phyloP scores from a whole-genome alignment of 1,284 basidiomycete species.

The Puccinia sorghi region DNA sequence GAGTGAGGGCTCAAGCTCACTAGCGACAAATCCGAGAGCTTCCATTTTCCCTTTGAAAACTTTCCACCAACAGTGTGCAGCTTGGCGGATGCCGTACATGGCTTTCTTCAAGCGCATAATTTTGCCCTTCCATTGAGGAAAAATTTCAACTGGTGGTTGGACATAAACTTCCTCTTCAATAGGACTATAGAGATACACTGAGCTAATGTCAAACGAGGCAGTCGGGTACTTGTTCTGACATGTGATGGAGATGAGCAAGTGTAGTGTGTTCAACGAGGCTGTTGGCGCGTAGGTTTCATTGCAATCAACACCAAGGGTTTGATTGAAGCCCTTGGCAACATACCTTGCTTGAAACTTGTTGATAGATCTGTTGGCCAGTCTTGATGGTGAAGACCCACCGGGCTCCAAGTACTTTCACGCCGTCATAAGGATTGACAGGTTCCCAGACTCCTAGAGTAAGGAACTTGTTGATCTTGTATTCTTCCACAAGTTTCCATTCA shows the following conservation, averaged over 20 bases:
- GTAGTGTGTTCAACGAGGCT: too few relatives aligned
- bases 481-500: not conserved
- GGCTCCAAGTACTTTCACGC: not conserved
- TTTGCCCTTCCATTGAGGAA: too few relatives aligned
- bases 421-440: not conserved
- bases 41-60: not conserved
- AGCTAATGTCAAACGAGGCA: too few relatives aligned
- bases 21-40: not conserved
- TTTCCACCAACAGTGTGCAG: not conserved
- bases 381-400: slow-evolving; percentile 8
- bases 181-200: too few relatives aligned
- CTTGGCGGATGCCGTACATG: not conserved
- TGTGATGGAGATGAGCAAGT: too few relatives aligned
- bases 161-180: too few relatives aligned
- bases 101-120: slow-evolving; percentile 1
- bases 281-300: too few relatives aligned
- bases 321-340: too few relatives aligned
- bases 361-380: not conserved
- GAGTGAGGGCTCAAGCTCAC: too few relatives aligned
- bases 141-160: too few relatives aligned
- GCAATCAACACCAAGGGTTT: too few relatives aligned
- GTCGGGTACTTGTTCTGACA: too few relatives aligned
- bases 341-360: not conserved
- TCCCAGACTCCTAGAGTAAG: not conserved
- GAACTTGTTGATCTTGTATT: not conserved